A percentile compares a stretch with the other conserved stretches of the same genome.
phyloP scores from a whole-genome alignment of 2,329 filamentous ascomycete genomes.

The Diaporthe longicolla region DNA sequence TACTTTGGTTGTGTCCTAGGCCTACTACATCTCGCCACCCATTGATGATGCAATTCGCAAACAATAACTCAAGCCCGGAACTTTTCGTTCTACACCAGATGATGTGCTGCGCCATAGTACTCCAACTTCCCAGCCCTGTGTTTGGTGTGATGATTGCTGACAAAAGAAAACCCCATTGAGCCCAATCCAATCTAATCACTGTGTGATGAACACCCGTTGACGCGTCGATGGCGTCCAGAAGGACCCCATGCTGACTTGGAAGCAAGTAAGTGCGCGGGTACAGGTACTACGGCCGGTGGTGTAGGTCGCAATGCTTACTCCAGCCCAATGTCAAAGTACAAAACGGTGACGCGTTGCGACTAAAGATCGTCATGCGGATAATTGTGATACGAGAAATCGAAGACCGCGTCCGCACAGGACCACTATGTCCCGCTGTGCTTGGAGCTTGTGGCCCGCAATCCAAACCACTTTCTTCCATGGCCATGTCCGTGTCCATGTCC shows the following conservation, averaged over 20 bases:
- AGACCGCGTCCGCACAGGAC: not conserved
- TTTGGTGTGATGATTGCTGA: not conserved
- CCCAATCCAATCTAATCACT: not conserved
- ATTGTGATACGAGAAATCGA: not conserved
- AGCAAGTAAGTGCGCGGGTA: not conserved
- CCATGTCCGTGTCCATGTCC: conserved; percentile 24
- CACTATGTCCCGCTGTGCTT: conserved; percentile 33
- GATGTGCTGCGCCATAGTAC: not conserved
- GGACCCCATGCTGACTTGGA: no score
- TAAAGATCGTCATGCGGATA: not conserved
- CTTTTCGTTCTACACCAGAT: not conserved
- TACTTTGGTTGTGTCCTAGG: not conserved
- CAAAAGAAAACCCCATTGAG: not conserved
- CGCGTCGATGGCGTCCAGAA: no score
- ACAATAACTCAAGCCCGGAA: not conserved
- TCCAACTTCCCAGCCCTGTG: not conserved
- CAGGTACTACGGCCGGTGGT: no score
- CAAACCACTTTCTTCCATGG: conserved; percentile 41
- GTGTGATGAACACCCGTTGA: not conserved
- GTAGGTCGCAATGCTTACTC: not conserved
- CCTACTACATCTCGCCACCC: not conserved
- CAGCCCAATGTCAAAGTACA: not conserved
- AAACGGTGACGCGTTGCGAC: not conserved
- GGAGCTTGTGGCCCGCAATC: conserved; percentile 29
- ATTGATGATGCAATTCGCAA: not conserved